Evolutionary conservation across 2,329 filamentous ascomycete genomes (phyloP), one percentile per base, ranked within the genome.

Genomic region (Aspergillus carbonarius): DNA sequence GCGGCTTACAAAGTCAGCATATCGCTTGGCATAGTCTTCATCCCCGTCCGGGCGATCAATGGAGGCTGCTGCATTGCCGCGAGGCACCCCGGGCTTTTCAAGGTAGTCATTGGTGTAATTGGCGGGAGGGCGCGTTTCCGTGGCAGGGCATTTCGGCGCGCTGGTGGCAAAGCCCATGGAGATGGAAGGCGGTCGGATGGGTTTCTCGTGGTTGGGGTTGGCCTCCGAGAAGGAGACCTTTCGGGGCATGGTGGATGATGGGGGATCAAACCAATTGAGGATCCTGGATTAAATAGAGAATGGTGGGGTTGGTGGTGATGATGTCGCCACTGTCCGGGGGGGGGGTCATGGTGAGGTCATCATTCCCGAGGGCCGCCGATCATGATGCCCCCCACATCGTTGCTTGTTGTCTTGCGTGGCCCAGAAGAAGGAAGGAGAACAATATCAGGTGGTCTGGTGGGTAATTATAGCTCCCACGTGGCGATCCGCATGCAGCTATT

Each of bases 41-140:
- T 58, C 59, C 4, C 59, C 59, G 1, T 55, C 27, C 1, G 57
- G 57, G 2, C 49, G 48, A 5, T 59, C 53, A 34, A 39, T 46
- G 4, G 57, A 59, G 13, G 49, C 27, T 17, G 52, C 50, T 15
- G 57, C 53, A 25, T 58, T 58, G 12, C 30, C 50, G 12, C 58
- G 55, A 1, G 60, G 48, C 8, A 57, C 25, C 6, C 50, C 59
- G 1, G 60, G 48, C 15, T 57, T 54, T 5, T 54, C 25, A 44
- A 55, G 39, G 35, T 51, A 30, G 7, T 17, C n/a, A 27, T 35
- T 50, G 13, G 23, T 17, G 7, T 50, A 20, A 10, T 27, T 37
- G 13, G 57, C 57, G 2, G 57, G 57, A 13, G 52, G n/a, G 34
- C 56, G 51, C 18, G 35, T 9, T 2, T 5, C 20, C 4, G 49